Evolutionary conservation across 306 rosid genomes (phyloP).

Genomic region (Sicyos baderoa): DNA sequence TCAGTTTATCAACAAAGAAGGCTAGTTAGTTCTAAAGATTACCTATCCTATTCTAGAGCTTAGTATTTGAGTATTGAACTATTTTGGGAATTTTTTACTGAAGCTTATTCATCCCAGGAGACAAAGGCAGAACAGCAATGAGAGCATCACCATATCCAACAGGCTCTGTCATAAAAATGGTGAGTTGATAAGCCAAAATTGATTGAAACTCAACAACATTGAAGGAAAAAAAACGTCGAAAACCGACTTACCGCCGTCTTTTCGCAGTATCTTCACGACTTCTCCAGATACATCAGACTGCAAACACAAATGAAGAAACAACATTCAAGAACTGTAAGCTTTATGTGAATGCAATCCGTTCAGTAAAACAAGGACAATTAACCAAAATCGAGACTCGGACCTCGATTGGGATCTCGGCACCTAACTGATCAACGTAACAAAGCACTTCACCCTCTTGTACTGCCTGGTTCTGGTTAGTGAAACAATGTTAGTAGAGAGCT

Average conservation of each 20-base stretch:
- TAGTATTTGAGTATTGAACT: not conserved
- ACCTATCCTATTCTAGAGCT: not conserved
- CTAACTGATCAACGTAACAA: constrained; percentile 81
- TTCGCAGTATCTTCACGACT: constrained; percentile 59
- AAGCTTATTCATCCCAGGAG: constrained; percentile 77
- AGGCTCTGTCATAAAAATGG: constrained; percentile 44
- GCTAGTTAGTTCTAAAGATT: not conserved
- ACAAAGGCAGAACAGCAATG: constrained; percentile 67
- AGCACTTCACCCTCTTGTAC: constrained; percentile 79
- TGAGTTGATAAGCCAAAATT: not conserved
- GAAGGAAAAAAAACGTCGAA: not conserved
- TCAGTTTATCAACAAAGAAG: no score
- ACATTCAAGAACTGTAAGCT: not conserved
- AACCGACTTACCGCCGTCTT: constrained; percentile 73
- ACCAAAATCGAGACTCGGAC: constrained; percentile 29
- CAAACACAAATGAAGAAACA: not conserved
- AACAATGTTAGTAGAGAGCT: constrained; percentile 11
- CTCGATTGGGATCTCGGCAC: constrained; percentile 71
- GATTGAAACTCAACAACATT: not conserved
- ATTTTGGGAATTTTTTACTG: constrained; percentile 30
- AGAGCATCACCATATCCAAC: constrained; percentile 87
- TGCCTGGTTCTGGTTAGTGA: constrained; percentile 49
- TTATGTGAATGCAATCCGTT: not conserved
- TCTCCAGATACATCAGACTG: constrained; percentile 81
- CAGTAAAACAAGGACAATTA: not conserved